A percentile compares a stretch with the other conserved stretches of the same genome.
Evolutionary conservation across 306 rosid species (phyloP).

Genomic region (Pterocarpus macrocarpus): DNA sequence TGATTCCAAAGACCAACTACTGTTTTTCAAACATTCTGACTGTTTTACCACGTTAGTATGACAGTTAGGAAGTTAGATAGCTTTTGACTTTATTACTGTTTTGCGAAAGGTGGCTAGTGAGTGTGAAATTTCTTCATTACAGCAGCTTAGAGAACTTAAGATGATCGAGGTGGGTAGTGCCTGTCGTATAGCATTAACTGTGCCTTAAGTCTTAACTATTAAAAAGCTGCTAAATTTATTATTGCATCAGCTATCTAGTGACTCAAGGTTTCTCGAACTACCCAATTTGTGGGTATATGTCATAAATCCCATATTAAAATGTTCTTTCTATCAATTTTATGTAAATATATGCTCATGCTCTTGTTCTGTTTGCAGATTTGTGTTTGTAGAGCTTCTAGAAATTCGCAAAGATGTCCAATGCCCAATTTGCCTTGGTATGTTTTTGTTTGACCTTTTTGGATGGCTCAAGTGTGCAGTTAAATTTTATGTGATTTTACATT

Average conservation of each 20-base stretch:
- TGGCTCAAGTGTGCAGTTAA: constrained; percentile 18
- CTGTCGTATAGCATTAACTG: constrained; percentile 4
- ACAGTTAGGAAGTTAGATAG: constrained; percentile 27
- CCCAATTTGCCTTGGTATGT: constrained; percentile 94
- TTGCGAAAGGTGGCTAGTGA: constrained; percentile 15
- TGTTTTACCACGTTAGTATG: constrained; percentile 2
- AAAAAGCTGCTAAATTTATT: constrained; percentile 34
- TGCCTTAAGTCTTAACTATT: constrained; percentile 6
- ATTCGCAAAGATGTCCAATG: constrained; percentile 93
- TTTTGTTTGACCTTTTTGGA: constrained; percentile 45
- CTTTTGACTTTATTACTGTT: constrained; percentile 7
- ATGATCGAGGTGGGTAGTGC: constrained; percentile 19
- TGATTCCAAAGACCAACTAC: neutral
- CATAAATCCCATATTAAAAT: constrained; percentile 27
- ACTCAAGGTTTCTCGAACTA: constrained; percentile 18
- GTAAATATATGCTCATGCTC: constrained; percentile 36
- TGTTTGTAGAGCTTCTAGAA: constrained; percentile 66
- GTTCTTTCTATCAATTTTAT: constrained; percentile 32
- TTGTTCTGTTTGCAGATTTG: constrained; percentile 66
- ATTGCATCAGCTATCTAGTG: neutral
- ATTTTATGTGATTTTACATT: constrained; percentile 34
- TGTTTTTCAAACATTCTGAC: constrained; percentile 3
- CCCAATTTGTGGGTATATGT: constrained; percentile 16
- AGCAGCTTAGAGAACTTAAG: constrained; percentile 23
- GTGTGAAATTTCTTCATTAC: constrained; percentile 2